These are phyloP conservation scores for Gracilaria gracilis DNA, from an alignment of 23 red algal species.

Conservation along the genomic window DNA sequence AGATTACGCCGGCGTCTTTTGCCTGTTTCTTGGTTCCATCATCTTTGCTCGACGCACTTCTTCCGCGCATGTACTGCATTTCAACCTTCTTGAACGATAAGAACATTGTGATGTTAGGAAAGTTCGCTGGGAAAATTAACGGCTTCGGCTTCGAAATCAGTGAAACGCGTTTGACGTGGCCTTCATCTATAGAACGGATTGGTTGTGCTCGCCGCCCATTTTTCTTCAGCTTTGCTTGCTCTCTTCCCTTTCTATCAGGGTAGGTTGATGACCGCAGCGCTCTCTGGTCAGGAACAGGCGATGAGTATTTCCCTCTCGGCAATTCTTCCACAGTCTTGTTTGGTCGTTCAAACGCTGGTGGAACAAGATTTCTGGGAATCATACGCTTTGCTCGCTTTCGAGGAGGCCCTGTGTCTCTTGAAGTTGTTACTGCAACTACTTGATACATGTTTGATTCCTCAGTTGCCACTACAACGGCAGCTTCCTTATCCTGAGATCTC, in stretches of 20 bases:
- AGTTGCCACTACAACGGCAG: background rate
- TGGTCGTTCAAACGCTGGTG: conserved; percentile 4
- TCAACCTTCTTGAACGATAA: conserved; percentile 43
- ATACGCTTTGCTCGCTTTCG: conserved; percentile 55
- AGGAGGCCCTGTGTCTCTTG: conserved; percentile 62
- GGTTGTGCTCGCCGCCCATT: conserved; percentile 11
- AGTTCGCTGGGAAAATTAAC: background rate
- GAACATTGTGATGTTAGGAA: conserved; percentile 42
- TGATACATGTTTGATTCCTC: conserved; percentile 12
- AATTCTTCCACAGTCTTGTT: background rate
- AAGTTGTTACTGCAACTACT: conserved; percentile 44
- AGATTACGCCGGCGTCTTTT: conserved; percentile 11
- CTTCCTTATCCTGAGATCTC: background rate
- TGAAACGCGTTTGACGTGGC: background rate
- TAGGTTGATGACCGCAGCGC: background rate
- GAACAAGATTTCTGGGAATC: conserved; percentile 29
- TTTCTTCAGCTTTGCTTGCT: background rate
- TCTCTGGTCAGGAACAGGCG: background rate
- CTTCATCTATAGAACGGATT: background rate
- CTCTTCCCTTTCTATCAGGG: conserved; percentile 11
- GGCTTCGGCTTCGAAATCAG: conserved; percentile 6
- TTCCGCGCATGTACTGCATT: conserved; percentile 41
- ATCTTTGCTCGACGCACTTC: background rate
- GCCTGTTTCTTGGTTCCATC: background rate
- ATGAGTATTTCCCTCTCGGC: background rate